Evolutionary conservation across 140 eudicot genomes (phyloP).

Genomic region (Anethum foeniculum): DNA sequence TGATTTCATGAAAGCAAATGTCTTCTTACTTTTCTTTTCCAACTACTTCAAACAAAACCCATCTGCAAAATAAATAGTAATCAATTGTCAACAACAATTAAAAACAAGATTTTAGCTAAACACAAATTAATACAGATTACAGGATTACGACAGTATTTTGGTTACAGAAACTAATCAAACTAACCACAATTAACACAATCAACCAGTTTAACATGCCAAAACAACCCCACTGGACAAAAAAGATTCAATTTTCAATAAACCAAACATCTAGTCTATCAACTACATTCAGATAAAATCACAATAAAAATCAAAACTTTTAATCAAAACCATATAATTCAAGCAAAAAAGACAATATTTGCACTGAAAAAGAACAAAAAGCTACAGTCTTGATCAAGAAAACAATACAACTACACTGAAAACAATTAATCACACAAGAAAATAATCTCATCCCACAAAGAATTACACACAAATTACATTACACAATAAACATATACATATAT

Average conservation of each 20-base stretch:
- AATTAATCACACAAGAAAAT: background rate
- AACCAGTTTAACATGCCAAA: background rate
- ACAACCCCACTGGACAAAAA: background rate
- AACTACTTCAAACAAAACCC: slow-evolving; percentile 14
- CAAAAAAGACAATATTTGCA: background rate
- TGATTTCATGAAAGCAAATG: slow-evolving; percentile 16
- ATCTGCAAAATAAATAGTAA: slow-evolving; percentile 27
- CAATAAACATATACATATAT: background rate
- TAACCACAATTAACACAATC: background rate
- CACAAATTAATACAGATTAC: background rate
- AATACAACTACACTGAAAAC: background rate
- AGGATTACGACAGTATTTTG: background rate
- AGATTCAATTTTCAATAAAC: background rate
- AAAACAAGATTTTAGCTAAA: background rate
- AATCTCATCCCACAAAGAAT: background rate
- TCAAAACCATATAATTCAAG: background rate
- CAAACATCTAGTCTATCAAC: background rate
- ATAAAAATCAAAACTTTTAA: background rate
- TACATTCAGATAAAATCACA: background rate
- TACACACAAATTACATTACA: background rate
- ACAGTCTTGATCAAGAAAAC: background rate
- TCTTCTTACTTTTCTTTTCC: slow-evolving; percentile 11
- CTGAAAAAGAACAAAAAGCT: background rate
- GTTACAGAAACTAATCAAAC: background rate
- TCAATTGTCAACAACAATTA: slow-evolving; percentile 17